Evolutionary conservation across 768 basidiomycete genomes (phyloP), one percentile per base, ranked within the genome.

Genomic region (Termitomyces sp.): DNA sequence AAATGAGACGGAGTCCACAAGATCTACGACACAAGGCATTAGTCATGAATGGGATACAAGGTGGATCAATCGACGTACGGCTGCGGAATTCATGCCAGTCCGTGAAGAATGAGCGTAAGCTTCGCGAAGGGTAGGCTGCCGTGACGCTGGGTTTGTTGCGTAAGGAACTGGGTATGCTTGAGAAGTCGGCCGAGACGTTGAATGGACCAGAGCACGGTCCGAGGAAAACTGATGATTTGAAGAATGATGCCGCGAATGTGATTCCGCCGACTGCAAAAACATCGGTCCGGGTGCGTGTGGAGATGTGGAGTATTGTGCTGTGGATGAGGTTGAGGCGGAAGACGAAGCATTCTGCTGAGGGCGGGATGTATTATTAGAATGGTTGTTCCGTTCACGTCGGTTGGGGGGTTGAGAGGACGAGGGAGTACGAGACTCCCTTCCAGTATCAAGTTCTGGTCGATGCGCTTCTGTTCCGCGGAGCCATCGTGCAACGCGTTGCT

Each of bases 401-500:
- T 47, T 22, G 9, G 38, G 26, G 14, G 48, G 57, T 35, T 56
- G 53, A 43, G 58, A 32, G 43, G 53, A 45, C 12, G 58, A 58
- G 9, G 53, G 51, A 35, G n/a, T 47, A 34, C 43, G 48, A 21
- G 42, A 10, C 11, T 34, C 34, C 10, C 43, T 35, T 7, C 26
- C 53, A 38, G 38, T 21, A 57, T 67, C 59, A 58, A 74, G 73
- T 35, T 68, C 57, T 7, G 65, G 48, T 41, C 74, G 62, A 58
- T 72, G 67, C 30, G 66, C 66, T 57, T 78, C 74, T 1, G 79
- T 82, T 19, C 77, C 62, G 60, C 71, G 57, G 15, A 81, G 76
- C 82, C 82, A 84, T 60, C 73, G 71, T 0, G 77, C 71, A 5
- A 82, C 76, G 54, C 80, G 75, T 55, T 68, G 48, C 60, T 79